Evolutionary conservation across 2,329 filamentous ascomycete genomes (phyloP), one percentile per base, ranked within the genome.

Genomic region (Diaporthe velutina): DNA sequence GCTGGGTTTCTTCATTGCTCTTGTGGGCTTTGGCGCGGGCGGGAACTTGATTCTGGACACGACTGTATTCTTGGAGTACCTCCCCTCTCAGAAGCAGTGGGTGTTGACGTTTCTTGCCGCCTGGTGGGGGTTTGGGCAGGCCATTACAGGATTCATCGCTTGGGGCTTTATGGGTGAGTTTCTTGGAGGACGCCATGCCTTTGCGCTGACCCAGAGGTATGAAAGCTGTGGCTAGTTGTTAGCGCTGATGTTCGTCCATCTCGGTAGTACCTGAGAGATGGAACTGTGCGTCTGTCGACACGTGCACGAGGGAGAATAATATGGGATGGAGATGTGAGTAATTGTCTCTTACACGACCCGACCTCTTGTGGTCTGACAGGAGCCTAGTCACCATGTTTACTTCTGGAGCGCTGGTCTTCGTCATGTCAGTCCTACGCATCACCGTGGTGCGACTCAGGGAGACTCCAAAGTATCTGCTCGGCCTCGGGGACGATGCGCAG

Each of bases 31-130:
- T 77, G 92, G 92, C 2, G 89, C 85, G 1, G 92, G 92, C 17
- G 92, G 88, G 4, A 93, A 92, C 77, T 81, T 93, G 28, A 89
- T 93, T 0, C 83, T 93, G 1, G 91, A 93, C 77, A 92, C 91
- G 4, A 85, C 85, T 5, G 84, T 87, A 50, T 86, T 87, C 71
- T 81, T 88, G 35, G 86, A 88, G 76, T 87, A 84, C 73, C 79
- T 87, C 9, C 86, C 86, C 0, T 80, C 88, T 25, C 85, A 88
- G 70, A 86, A 90, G 79, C 91, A 93, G 79, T 94, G 91, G 90
- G 85, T 93, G 25, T 79, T 93, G 19, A 92, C 90, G 0, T 84
- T 91, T n/a, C 86, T 93, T 81, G 90, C 91, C 2, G 86, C 85
- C 30, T 88, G 88, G 87, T 89, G 86, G 85, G 86, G 86, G 0